Evolutionary conservation across 139 green algal species (phyloP).

Genomic region (Chlorella sp.): DNA sequence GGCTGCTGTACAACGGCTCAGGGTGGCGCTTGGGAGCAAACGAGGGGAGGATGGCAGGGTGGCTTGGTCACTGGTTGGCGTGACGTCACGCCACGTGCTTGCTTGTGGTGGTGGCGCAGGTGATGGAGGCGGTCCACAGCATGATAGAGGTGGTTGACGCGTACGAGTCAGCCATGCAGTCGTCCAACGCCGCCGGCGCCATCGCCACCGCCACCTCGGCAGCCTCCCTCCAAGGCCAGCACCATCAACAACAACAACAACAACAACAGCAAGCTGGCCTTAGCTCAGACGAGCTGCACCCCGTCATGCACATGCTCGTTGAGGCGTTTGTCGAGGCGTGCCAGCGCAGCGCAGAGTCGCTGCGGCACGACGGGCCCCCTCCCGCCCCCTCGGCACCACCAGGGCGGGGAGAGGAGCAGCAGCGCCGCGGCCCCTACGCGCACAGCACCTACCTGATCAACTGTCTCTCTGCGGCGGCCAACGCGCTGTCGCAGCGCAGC

Average conservation of each 20-base stretch:
- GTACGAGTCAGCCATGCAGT: constrained; percentile 51
- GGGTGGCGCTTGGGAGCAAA: no score
- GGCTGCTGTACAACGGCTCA: no score
- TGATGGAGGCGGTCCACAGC: constrained; percentile 49
- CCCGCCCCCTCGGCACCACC: not conserved
- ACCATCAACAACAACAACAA: no score
- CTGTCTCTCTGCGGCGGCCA: constrained; percentile 49
- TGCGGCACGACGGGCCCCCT: constrained; percentile 40
- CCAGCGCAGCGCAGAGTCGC: constrained; percentile 37
- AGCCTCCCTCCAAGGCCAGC: no score
- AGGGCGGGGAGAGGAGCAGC: not conserved
- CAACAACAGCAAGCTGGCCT: no score
- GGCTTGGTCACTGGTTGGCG: no score
- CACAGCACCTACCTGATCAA: constrained; percentile 71
- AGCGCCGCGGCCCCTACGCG: constrained; percentile 43
- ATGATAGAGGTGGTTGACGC: constrained; percentile 56
- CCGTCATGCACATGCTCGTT: constrained; percentile 55
- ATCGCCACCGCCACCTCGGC: not conserved
- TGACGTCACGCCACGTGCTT: no score
- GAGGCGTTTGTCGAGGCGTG: constrained; percentile 68
- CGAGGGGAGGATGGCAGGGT: no score
- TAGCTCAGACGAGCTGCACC: constrained; percentile 18
- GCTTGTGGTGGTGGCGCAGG: no score
- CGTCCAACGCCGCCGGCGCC: not conserved
- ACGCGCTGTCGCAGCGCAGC: constrained; percentile 21